Evolutionary conservation across 2,329 filamentous ascomycete genomes (phyloP), one percentile per base, ranked within the genome.

Genomic region (Didymella sp.): DNA sequence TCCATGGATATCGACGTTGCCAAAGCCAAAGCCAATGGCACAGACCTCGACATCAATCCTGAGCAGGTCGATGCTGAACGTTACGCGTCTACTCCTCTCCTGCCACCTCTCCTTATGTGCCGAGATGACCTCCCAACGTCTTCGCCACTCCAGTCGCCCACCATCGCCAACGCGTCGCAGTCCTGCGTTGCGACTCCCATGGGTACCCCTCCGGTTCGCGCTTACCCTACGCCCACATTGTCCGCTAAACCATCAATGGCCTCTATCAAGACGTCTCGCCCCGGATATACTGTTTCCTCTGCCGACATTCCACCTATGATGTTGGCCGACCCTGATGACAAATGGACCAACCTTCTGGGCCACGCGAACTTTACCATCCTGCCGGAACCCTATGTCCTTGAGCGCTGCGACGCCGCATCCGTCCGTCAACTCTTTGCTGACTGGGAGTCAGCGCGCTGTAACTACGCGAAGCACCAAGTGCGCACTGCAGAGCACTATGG

Each of bases 291-390:
- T 56, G 79, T 84, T 31, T 81, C 84, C 4, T 77, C 80, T 35
- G 73, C 78, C 4, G 84, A 87, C 24, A 85, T 89, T 15, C 85
- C 87, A 4, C 83, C 85, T 4, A 86, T 92, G 61, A 79, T 88
- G 51, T 79, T 86, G n/a, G 72, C 74, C 28, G 91, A 96, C 70
- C 86, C 88, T 6, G 82, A 87, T 46, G 92, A 96, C 72, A 87
- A 89, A 64, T 97, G 94, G 94, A 89, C 91, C 1, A 86, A 89
- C 70, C 87, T 87, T 54, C 85, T 98, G 13, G 94, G 94, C 25
- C 93, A 98, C 73, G 93, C 93, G 62, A 96, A 98, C 79, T 97
- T 96, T 74, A 93, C 86, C 67, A 96, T 98, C 66, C 80, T 85
- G 21, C 93, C 93, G 0, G 85, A 88, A 72, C 94, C 93, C 0